Evolutionary conservation across 768 basidiomycete genomes (phyloP).

Genomic region (Mycena indigotica): DNA sequence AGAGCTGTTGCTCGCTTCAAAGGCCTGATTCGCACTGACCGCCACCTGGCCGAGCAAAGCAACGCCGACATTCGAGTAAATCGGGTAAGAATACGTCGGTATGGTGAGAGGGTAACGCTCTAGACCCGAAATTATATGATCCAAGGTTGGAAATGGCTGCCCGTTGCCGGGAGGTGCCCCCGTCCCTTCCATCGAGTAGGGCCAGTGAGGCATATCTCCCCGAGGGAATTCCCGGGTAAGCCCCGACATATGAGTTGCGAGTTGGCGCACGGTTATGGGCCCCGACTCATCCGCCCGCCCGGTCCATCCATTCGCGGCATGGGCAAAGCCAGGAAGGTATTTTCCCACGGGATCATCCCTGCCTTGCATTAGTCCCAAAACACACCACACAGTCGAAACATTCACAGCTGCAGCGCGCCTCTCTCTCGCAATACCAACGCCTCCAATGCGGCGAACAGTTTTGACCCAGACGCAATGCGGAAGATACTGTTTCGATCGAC

Average conservation of each 20-base stretch:
- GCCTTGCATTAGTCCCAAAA: neutral
- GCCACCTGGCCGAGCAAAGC: slow-evolving; percentile 28
- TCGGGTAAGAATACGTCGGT: slow-evolving; percentile 27
- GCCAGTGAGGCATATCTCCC: slow-evolving; percentile 27
- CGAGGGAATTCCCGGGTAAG: slow-evolving; percentile 30
- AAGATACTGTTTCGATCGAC: slow-evolving; percentile 21
- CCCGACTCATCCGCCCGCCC: neutral
- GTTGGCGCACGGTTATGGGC: slow-evolving; percentile 27
- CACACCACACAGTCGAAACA: no score
- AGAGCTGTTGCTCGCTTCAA: slow-evolving; percentile 12
- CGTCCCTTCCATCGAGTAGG: slow-evolving; percentile 22
- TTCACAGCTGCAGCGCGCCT: slow-evolving; percentile 27
- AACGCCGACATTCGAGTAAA: slow-evolving; percentile 33
- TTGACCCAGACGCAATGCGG: slow-evolving; percentile 31
- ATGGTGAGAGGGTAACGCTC: slow-evolving; percentile 23
- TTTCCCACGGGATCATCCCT: slow-evolving; percentile 32
- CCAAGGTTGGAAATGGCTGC: slow-evolving; percentile 23
- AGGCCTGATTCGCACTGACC: slow-evolving; percentile 24
- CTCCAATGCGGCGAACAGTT: slow-evolving; percentile 29
- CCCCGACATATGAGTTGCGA: slow-evolving; percentile 32
- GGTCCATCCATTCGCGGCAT: slow-evolving; percentile 13
- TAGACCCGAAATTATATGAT: slow-evolving; percentile 21
- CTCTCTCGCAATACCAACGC: slow-evolving; percentile 26
- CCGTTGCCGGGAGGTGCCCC: slow-evolving; percentile 27
- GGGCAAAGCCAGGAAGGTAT: slow-evolving; percentile 27